Percentiles rank a stretch among this genome's conserved stretches.
phyloP scores from a whole-genome alignment of 306 rosid genomes.

The Hylodesmum podocarpum region DNA sequence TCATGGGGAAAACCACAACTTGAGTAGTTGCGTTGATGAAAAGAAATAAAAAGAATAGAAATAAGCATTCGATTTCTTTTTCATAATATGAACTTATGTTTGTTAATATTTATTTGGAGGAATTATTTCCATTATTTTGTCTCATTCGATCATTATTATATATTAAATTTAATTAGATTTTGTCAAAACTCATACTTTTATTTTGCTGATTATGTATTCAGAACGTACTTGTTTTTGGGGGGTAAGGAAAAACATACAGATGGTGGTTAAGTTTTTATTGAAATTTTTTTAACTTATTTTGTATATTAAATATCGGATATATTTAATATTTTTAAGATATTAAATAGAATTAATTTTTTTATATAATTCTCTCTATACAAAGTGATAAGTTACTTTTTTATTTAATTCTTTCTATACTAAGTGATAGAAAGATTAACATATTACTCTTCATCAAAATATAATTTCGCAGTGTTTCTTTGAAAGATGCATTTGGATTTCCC shows the following conservation, averaged over 20 bases:
- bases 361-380: no score
- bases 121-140: neutral
- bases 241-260: neutral
- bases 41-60: neutral
- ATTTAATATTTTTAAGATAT: neutral
- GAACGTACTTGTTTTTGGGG: neutral
- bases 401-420: neutral
- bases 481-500: slow-evolving; percentile 54
- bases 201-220: neutral
- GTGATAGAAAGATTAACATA: neutral
- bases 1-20: slow-evolving; percentile 23
- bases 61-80: neutral
- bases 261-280: neutral
- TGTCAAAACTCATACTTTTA: neutral
- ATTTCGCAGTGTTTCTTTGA: slow-evolving; percentile 33
- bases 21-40: neutral
- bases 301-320: neutral
- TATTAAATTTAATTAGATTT: neutral
- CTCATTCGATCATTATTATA: neutral
- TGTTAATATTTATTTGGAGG: neutral
- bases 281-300: no score
- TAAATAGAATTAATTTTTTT: neutral
- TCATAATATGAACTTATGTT: neutral
- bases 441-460: neutral
- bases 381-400: neutral